These are phyloP conservation scores for Mortierella sp. DNA, from an alignment of 371 early-diverging fungal genomes.

Conservation along the genomic window DNA sequence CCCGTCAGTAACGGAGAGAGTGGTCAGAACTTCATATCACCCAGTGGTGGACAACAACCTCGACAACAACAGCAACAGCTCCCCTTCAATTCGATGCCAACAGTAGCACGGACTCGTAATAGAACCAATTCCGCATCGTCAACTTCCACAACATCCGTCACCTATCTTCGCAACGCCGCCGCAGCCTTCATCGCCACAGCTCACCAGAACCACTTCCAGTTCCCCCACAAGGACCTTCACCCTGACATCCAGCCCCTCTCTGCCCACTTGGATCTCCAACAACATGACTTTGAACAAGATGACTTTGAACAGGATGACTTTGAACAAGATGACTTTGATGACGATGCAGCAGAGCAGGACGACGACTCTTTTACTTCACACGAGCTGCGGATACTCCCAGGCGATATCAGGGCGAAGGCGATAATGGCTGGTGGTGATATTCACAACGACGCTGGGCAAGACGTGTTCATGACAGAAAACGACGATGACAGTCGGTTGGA, in stretches of 20 bases:
- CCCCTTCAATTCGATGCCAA: background rate
- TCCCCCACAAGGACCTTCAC: slow-evolving; percentile 1
- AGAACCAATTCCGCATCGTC: slow-evolving; percentile 22
- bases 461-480: background rate
- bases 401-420: background rate
- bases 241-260: background rate
- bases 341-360: background rate
- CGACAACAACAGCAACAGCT: background rate
- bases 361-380: background rate
- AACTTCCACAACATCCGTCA: slow-evolving; percentile 19
- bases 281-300: background rate
- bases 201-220: slow-evolving; percentile 19
- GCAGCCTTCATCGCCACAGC: slow-evolving; percentile 19
- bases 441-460: background rate
- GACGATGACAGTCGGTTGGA: background rate
- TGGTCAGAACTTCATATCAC: background rate
- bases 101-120: background rate
- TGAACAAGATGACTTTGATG: background rate
- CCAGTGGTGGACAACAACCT: background rate
- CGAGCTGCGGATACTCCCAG: background rate
- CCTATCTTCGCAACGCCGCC: slow-evolving; percentile 28
- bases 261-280: background rate
- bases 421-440: background rate
- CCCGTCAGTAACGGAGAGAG: background rate
- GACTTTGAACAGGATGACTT: background rate